These are phyloP conservation scores for Crataegus laevigata DNA, from an alignment of 306 rosid genomes.

Conservation along the genomic window DNA sequence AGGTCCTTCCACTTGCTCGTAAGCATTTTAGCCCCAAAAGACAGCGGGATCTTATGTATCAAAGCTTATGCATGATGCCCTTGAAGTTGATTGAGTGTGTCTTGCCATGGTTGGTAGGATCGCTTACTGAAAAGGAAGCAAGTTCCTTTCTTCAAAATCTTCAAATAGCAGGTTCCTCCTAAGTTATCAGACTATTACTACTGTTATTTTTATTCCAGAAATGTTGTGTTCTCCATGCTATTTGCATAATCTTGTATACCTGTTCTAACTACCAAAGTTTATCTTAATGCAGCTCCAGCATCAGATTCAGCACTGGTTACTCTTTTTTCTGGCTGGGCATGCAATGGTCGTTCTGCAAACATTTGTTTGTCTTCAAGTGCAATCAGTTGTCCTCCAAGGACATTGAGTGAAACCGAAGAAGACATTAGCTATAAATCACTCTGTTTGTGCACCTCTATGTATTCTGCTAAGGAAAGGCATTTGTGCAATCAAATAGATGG, in stretches of 20 bases:
- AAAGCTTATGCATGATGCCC: slow-evolving; percentile 91
- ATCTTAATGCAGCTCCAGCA: slow-evolving; percentile 66
- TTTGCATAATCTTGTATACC: not conserved
- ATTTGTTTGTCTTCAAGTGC: slow-evolving; percentile 59
- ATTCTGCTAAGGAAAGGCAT: slow-evolving; percentile 11
- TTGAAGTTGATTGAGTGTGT: slow-evolving; percentile 83
- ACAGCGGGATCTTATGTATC: slow-evolving; percentile 77
- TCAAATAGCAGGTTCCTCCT: slow-evolving; percentile 67
- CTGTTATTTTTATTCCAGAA: not conserved
- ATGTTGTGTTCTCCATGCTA: not conserved
- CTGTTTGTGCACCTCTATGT: slow-evolving; percentile 27
- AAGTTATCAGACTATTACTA: slow-evolving; percentile 6
- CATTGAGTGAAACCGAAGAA: slow-evolving; percentile 45
- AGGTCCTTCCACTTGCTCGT: slow-evolving; percentile 95
- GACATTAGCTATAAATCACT: slow-evolving; percentile 25
- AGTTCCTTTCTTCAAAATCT: slow-evolving; percentile 59
- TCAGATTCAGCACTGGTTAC: slow-evolving; percentile 78
- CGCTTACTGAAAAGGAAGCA: slow-evolving; percentile 64
- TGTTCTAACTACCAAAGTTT: slow-evolving; percentile 20
- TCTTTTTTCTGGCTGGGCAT: slow-evolving; percentile 90
- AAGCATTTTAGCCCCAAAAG: slow-evolving; percentile 70
- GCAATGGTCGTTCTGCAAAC: slow-evolving; percentile 62
- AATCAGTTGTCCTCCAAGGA: slow-evolving; percentile 51
- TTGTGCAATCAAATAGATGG: slow-evolving; percentile 16
- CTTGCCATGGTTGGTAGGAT: slow-evolving; percentile 76